Evolutionary conservation across 768 basidiomycete species (phyloP).

Genomic region (Amanita muscaria): DNA sequence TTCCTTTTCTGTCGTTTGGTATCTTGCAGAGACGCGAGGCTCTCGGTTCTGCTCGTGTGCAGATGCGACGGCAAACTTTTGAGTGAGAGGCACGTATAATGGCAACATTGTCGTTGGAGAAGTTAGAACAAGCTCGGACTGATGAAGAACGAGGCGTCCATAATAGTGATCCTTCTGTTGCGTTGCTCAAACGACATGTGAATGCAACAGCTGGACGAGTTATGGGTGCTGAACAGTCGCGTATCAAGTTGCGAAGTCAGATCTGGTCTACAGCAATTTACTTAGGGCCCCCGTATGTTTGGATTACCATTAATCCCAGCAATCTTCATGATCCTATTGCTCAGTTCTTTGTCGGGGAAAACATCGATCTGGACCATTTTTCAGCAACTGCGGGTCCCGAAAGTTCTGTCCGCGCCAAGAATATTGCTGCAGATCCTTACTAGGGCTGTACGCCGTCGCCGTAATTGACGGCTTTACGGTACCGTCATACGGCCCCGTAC

Average conservation of each 20-base stretch:
- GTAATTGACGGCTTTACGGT: too few relatives aligned
- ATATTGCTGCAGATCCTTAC: slow-evolving; percentile 1
- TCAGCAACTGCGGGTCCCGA: background rate
- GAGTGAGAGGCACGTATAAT: too few relatives aligned
- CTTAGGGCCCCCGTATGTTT: background rate
- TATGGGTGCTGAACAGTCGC: slow-evolving; percentile 9
- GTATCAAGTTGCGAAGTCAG: background rate
- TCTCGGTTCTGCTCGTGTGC: slow-evolving; percentile 11
- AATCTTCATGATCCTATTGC: slow-evolving; percentile 7
- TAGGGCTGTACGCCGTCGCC: too few relatives aligned
- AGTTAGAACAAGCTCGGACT: slow-evolving; percentile 17
- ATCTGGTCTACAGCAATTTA: slow-evolving; percentile 1
- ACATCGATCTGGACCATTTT: slow-evolving; percentile 3
- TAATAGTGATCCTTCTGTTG: background rate
- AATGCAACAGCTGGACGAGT: slow-evolving; percentile 10
- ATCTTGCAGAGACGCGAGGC: slow-evolving; percentile 20
- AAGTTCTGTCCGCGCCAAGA: background rate
- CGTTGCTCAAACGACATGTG: slow-evolving; percentile 7
- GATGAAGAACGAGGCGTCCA: slow-evolving; percentile 15
- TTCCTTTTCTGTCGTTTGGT: slow-evolving; percentile 23
- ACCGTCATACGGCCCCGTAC: too few relatives aligned
- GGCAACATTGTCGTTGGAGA: too few relatives aligned
- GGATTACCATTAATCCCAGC: slow-evolving; percentile 4
- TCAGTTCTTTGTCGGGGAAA: background rate
- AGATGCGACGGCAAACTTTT: too few relatives aligned